These are phyloP conservation scores for Trichomonas gallinae DNA, from an alignment of 208 protist species.

Conservation along the genomic window DNA sequence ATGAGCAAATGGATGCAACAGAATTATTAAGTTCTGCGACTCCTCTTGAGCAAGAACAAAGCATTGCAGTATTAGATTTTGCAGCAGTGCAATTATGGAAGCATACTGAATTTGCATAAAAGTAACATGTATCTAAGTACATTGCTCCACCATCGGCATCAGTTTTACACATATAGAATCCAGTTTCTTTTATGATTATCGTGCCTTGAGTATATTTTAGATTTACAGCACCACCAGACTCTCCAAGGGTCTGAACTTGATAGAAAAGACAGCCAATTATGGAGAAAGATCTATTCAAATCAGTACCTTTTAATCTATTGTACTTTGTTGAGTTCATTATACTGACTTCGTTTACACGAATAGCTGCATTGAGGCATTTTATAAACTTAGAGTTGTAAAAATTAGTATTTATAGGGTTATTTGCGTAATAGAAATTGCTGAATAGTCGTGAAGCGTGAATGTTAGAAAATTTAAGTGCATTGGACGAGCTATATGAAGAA, in stretches of 20 bases:
- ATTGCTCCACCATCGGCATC: not conserved
- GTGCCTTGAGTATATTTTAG: not conserved
- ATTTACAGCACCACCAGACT: not conserved
- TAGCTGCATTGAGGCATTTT: not conserved
- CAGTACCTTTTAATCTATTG: not conserved
- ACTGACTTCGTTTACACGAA: not conserved
- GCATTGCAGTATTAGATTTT: not conserved
- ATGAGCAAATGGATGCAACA: not conserved
- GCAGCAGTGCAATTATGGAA: not conserved
- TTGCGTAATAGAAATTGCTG: not conserved
- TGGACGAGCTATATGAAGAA: not conserved
- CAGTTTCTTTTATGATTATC: not conserved
- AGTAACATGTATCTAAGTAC: not conserved
- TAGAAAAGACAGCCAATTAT: not conserved
- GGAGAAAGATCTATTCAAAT: not conserved
- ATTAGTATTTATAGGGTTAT: not conserved
- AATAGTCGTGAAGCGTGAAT: not conserved
- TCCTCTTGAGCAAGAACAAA: not conserved
- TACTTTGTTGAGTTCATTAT: not conserved
- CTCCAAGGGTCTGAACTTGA: not conserved
- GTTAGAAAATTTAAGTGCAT: not conserved
- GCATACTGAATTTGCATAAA: not conserved
- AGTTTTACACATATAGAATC: not conserved
- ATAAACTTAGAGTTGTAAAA: not conserved
- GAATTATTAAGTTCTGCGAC: not conserved